These are phyloP conservation scores for Tylopilus sp. DNA, from an alignment of 768 basidiomycete species.

Conservation along the genomic window DNA sequence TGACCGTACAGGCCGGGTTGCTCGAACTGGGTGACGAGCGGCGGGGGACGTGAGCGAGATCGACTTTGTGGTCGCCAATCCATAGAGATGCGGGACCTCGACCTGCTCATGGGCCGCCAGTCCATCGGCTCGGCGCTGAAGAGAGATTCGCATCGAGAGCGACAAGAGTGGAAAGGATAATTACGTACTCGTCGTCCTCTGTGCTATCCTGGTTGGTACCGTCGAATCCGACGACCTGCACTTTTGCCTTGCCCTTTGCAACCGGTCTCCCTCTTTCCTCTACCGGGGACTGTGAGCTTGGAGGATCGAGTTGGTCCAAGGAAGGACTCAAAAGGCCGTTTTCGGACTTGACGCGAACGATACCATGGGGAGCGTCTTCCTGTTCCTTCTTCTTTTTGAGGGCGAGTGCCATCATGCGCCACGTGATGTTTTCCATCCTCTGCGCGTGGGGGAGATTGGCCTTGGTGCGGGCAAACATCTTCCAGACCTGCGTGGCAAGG, in stretches of 20 bases:
- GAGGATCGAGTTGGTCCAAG: neutral
- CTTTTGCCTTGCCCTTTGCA: constrained; percentile 77
- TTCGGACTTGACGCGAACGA: constrained; percentile 24
- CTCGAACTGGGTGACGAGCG: constrained; percentile 47
- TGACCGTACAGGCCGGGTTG: constrained; percentile 34
- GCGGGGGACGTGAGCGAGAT: constrained; percentile 74
- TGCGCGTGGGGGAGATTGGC: constrained; percentile 88
- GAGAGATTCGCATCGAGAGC: constrained; percentile 22
- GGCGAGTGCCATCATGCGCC: constrained; percentile 98
- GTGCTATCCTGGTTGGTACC: constrained; percentile 65
- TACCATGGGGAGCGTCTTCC: constrained; percentile 36
- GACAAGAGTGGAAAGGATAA: constrained; percentile 19
- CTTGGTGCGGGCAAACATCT: constrained; percentile 89
- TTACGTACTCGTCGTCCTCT: constrained; percentile 73
- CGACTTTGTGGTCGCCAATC: constrained; percentile 83
- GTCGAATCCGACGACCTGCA: constrained; percentile 80
- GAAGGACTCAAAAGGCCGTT: constrained; percentile 1
- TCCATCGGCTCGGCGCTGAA: constrained; percentile 71
- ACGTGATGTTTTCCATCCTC: constrained; percentile 96
- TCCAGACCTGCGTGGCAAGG: constrained; percentile 94
- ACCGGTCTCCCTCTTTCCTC: constrained; percentile 69
- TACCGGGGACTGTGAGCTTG: constrained; percentile 11
- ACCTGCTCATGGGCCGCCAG: constrained; percentile 89
- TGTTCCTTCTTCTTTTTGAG: constrained; percentile 86
- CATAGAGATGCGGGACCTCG: constrained; percentile 87